Base-by-base conservation (phyloP, 805 yeast genomes). In the Metschnikowia hibisci region DNA sequence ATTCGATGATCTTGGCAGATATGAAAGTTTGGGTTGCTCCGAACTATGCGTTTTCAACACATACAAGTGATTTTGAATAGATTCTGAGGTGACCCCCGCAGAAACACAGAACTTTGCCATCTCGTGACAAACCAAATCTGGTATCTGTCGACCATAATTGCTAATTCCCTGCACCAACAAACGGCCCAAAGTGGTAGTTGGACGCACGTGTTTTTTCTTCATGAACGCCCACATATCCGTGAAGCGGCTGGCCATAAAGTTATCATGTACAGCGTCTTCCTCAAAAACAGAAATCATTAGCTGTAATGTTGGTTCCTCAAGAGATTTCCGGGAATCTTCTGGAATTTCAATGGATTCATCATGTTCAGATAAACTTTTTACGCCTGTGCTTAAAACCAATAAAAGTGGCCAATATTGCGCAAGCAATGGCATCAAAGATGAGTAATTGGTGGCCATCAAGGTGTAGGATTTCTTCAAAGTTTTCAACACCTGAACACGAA, bases 401-500 rank as follows among this genome's bases (percentile, higher is more conserved):
- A 67, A 43, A 11, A 52, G 51, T 1, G 65, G 61, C 73, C 73
- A 70, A 32, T 63, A 55, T 2, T 56, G 50, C 0, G 71, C 58
- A 10, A 68, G 47, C 6, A 69, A 28, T 1, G 73, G 72, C 45
- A 66, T 46, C 7, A 65, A 44, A 34, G 61, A 47, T 5, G 51
- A 43, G 46, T 66, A 63, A 44, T 68, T 58, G 3, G 66, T 53
- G 31, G 62, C 38, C 44, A 70, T 53, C 14, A 69, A 38, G 10
- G 67, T 65, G 48, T 67, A 68, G 8, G 63, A 53, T 11, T 52
- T 47, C 8, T 42, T 52, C 18, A 70, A 44, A 0, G 86, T 71
- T 26, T 62, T 67, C 42, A 90, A 58, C 5, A 88, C 73, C 46
- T 79, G 82, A 3, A 75, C 57, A 33, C 78, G 74, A 25, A 91